Base-by-base conservation (phyloP, 2,329 filamentous ascomycete genomes). In the Aspergillus pseudoviridinutans region DNA sequence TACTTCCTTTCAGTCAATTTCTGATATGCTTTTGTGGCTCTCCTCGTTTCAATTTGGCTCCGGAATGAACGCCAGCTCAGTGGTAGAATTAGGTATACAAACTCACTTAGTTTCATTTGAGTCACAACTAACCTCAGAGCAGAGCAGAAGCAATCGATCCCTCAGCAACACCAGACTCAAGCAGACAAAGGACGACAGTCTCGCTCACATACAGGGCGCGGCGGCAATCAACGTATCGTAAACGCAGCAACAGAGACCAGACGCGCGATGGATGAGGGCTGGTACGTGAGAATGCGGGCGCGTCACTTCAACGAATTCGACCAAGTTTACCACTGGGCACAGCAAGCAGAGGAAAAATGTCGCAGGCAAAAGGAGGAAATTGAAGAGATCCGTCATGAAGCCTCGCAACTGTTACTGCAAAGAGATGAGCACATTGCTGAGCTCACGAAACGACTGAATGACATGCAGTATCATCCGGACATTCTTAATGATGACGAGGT, bases 401-500 rank as follows among this genome's bases (percentile, higher is more conserved):
- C 49, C 59, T 2, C 22, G 35, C 12, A 50, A 44, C 28, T 38
- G 41, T 41, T 58, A 47, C 1, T 49, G 41, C 7, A 55, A 50
- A 41, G 60, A 49, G n/a, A 62, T 28, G 14, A 62, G 27, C 52
- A 59, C 2, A 28, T 66, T 1, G 46, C 50, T 8, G 20, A 10
- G 2, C 49, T 63, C 2, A 58, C 59, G 17, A 14, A 51, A 3
- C 54, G 51, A 27, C 38, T 54, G 10, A n/a, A 54, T 12, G 20
- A 25, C 2, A 3, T 59, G 3, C 14, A 7, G 1, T 57, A 32
- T 3, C 27, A 20, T 20, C 47, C 54, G 0, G 49, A 63, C 2
- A n/a, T 22, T 1, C 22, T 68, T 6, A 51, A 57, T 3, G 63
- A 67, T 2, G 61, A 61, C 3, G 55, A 64, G 4, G 54, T 46